phyloP scores from a whole-genome alignment of 768 basidiomycete genomes.

The Lactifluus hygrophoroides region DNA sequence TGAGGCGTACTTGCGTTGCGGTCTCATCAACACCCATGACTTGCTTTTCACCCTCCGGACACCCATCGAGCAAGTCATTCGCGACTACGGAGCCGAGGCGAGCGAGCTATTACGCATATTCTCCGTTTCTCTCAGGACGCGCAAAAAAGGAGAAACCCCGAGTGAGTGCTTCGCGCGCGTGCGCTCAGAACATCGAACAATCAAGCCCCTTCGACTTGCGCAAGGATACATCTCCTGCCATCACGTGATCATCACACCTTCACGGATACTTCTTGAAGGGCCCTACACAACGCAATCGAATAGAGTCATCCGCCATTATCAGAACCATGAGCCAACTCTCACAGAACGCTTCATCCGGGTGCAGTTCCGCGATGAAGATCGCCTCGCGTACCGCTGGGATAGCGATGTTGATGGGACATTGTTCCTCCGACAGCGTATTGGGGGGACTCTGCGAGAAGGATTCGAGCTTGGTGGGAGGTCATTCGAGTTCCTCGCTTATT shows the following conservation, averaged over 20 bases:
- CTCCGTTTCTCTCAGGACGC: conserved; percentile 37
- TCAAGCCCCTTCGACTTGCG: conserved; percentile 22
- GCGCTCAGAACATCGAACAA: conserved; percentile 21
- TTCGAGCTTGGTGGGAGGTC: conserved; percentile 59
- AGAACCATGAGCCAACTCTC: conserved; percentile 29
- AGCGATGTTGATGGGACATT: conserved; percentile 48
- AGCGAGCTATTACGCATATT: conserved; percentile 39
- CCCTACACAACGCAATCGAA: conserved; percentile 72
- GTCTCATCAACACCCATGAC: no score
- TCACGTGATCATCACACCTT: conserved; percentile 70
- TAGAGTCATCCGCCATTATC: conserved; percentile 62
- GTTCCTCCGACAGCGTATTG: conserved; percentile 35
- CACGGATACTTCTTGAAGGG: conserved; percentile 63
- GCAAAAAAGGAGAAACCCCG: conserved; percentile 34
- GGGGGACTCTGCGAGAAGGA: conserved; percentile 43
- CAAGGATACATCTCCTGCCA: conserved; percentile 49
- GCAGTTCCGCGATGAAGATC: conserved; percentile 77
- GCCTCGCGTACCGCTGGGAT: conserved; percentile 61
- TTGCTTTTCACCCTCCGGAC: no score
- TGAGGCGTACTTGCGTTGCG: no score
- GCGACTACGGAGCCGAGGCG: no score
- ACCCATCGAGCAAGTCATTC: no score
- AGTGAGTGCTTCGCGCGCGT: conserved; percentile 39
- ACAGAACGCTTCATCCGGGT: conserved; percentile 70
- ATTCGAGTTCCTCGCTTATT: conserved; percentile 80